Evolutionary conservation across 1,284 basidiomycete genomes (phyloP), one percentile per base, ranked within the genome.

Genomic region (Agaricales sp.): DNA sequence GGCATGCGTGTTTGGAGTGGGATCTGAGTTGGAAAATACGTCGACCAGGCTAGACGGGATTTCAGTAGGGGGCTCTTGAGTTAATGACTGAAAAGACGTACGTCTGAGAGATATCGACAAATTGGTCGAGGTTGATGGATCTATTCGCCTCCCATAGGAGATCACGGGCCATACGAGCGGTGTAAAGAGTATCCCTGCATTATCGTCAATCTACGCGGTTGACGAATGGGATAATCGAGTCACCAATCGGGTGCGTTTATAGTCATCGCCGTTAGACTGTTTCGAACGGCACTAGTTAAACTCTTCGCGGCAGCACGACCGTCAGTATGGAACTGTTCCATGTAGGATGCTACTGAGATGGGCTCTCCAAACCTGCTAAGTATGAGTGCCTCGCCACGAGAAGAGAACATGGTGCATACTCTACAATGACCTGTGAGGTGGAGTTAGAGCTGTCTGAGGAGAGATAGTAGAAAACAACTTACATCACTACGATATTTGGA

Each of bases 161-260:
- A 62, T 96, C 88, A 48, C 89, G 73, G 3, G 93, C 91, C 82
- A 94, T 92, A 50, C 87, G 78, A 11, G 90, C 90, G 24, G 81
- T 81, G 61, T 87, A 88, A 2, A 91, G 71, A 0, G 88, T 88
- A 53, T 92, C 84, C 91, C 90, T 93, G 57, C 13, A 52, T 39
- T 52, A 46, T 50, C 53, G 35, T 54, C 39, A 43, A 43, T 37
- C 47, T 52, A 53, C n/a, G n/a, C n/a, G n/a, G n/a, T n/a, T n/a
- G n/a, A n/a, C n/a, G n/a, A n/a, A n/a, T n/a, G n/a, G n/a, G n/a
- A n/a, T n/a, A n/a, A n/a, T n/a, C n/a, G n/a, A n/a, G n/a, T 55
- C 60, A 91, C 94, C 94, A 98, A 63, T 97, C 89, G 22, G 89
- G 85, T 6, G 91, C 89, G 62, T 98, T 97, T 55, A 98, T 79